phyloP scores from a whole-genome alignment of 1,284 basidiomycete species.

The Polyporus tsugae region DNA sequence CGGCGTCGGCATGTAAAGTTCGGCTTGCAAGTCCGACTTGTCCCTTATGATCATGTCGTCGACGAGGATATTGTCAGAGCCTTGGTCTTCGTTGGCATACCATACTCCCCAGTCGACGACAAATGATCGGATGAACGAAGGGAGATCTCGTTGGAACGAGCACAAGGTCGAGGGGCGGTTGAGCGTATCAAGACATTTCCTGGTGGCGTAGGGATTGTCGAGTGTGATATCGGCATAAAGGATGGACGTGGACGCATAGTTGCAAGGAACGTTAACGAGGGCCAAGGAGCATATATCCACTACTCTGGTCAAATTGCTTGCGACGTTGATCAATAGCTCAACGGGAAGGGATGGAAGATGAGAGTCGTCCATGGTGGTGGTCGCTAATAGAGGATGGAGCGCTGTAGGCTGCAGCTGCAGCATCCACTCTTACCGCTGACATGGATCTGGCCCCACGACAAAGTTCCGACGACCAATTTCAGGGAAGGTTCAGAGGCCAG shows the following conservation, averaged over 20 bases:
- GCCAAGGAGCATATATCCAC: background rate
- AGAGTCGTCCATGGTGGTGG: background rate
- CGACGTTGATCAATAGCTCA: background rate
- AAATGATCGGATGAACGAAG: background rate
- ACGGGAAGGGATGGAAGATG: background rate
- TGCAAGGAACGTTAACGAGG: background rate
- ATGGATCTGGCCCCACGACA: background rate
- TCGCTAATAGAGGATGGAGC: background rate
- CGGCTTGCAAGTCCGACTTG: background rate
- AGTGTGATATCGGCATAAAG: background rate
- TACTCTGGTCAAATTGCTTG: background rate
- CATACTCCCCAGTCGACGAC: background rate
- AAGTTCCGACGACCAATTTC: background rate
- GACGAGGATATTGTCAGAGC: background rate
- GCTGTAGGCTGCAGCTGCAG: background rate
- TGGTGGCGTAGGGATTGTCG: background rate
- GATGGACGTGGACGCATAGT: background rate
- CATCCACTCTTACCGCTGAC: background rate
- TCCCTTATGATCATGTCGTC: background rate
- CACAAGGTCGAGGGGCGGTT: background rate
- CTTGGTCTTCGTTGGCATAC: background rate
- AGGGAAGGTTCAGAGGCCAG: background rate
- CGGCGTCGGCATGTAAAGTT: background rate
- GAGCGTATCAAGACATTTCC: background rate
- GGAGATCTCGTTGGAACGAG: background rate